Evolutionary conservation across 768 basidiomycete genomes (phyloP), one percentile per base, ranked within the genome.

Genomic region (Pleurotus ostreatus): DNA sequence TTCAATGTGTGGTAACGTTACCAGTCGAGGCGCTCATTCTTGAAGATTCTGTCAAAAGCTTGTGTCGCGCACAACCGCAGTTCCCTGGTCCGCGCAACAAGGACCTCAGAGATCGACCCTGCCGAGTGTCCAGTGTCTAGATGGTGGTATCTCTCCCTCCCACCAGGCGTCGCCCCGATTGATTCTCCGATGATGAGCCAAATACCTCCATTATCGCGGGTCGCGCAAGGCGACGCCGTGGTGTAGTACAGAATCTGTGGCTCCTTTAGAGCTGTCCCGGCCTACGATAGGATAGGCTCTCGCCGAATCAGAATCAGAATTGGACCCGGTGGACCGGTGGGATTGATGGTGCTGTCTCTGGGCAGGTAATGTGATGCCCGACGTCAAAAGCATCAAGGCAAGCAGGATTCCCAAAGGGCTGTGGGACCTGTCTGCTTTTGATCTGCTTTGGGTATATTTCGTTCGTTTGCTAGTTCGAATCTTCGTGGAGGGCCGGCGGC

Each of bases 131-230:
- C n/a, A 41, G 16, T 37, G 51, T n/a, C 39, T n/a, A 41, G 16
- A 20, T 52, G 15, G 16, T 22, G 18, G 40, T 23, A 43, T 43
- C 41, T 20, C 39, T 13, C 39, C 39, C 40, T 41, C n/a, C 41
- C 20, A 44, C 41, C 11, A n/a, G 41, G n/a, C 20, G 8, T 43
- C 51, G 51, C 25, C 51, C 51, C 51, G 51, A 53, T 53, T 53
- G 51, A 53, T 53, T 53, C n/a, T 53, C 51, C 51, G 51, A 41
- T 5, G 18, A 26, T 53, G 51, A 16, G 51, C 51, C 51, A 16
- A 41, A 26, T 34, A 34, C 30, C 9, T 34, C 30, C 30, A 34
- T 34, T 34, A 34, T 34, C 30, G 30, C 3, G 12, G 26, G 15
- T 44, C 20, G n/a, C 16, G 20, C n/a, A 22, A 5, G 4, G n/a